Base-by-base conservation (phyloP, 768 basidiomycete species). In the Amanita inopinata region DNA sequence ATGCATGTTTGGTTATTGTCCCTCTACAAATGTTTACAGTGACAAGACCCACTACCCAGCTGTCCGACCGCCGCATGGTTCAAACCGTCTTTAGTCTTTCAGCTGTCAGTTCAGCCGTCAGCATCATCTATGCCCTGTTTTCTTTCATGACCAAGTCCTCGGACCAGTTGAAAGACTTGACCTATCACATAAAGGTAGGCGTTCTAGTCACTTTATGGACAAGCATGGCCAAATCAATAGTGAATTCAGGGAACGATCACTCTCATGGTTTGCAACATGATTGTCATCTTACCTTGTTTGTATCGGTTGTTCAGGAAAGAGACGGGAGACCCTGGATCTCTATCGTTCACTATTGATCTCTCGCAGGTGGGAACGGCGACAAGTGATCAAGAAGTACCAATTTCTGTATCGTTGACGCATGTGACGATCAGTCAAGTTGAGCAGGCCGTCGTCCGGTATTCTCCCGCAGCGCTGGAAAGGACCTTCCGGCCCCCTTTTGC, bases 21-120 rank as follows among this genome's bases (percentile, higher is more conserved):
- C 59, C 59, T 11, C 43, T 57, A 2, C 40, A 48, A 15, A 48
- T 60, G 39, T 46, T 62, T 8, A 53, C 57, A 54, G 45, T 33
- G 12, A 42, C 58, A 37, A 52, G 43, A 14, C 41, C 60, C 2
- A 53, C 57, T 0, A 30, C 39, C 22, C n/a, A n/a, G n/a, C n/a
- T n/a, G n/a, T 28, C 14, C 14, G 50, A 59, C 30, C 50, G 53
- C 9, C 33, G 43, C 17, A 31, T 62, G 23, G 51, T 62, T 17
- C 40, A 56, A 2, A 20, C 47, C 17, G 45, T 56, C n/a, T 60
- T 61, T 35, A 53, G 58, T 5, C 42, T 51, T 14, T 57, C 55
- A 25, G 24, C 53, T 7, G 25, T 57, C 24, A 57, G 51, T 23
- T 44, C 55, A 1, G 15, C 59, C 5, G 46, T 49, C 10, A 46